Base-by-base conservation (phyloP, 768 basidiomycete species). In the Leccinum uliginosum region DNA sequence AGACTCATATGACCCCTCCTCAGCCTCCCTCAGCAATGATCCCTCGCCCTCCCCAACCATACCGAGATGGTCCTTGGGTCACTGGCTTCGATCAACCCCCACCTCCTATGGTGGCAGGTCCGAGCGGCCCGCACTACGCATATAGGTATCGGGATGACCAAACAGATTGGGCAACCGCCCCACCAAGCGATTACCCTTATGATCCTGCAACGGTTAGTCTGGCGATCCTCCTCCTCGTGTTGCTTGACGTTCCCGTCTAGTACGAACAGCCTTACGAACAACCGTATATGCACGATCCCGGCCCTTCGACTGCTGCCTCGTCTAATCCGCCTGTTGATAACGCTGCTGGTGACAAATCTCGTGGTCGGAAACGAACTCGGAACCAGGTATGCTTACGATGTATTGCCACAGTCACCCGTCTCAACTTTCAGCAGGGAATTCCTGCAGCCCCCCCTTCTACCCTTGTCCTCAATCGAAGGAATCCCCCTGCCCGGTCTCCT, bases 401-500 rank as follows among this genome's bases (percentile, higher is more conserved):
- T 29, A 23, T n/a, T 21, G 11, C 30, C 23, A 8, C 5, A 9
- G 1, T n/a, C 60, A 15, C 14, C 17, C 47, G 38, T 53, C 59
- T 60, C 26, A 65, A 23, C 21, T 49, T 8, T 43, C 29, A 8
- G 30, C 60, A 87, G 85, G 71, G 80, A 29, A 68, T 81, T 30
- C 86, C 87, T 49, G 87, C 87, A 0, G 79, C 85, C 0, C 80
- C 87, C 6, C 83, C 87, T 14, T 76, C 87, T 10, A 77, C 82
- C 15, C 74, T 91, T 30, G 89, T 90, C 8, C 75, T 80, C 0
- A 89, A 85, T 64, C 79, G 84, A 26, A 80, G 81, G 53, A 78
- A 77, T 30, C 86, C 86, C 1, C 80, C 84, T 19, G 86, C 86
- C 14, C 82, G 91, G 3, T 93, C 91, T 24, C 91, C 91, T 4